Evolutionary conservation across 2,329 filamentous ascomycete species (phyloP).

Genomic region (Chrysosporium queenslandicum): DNA sequence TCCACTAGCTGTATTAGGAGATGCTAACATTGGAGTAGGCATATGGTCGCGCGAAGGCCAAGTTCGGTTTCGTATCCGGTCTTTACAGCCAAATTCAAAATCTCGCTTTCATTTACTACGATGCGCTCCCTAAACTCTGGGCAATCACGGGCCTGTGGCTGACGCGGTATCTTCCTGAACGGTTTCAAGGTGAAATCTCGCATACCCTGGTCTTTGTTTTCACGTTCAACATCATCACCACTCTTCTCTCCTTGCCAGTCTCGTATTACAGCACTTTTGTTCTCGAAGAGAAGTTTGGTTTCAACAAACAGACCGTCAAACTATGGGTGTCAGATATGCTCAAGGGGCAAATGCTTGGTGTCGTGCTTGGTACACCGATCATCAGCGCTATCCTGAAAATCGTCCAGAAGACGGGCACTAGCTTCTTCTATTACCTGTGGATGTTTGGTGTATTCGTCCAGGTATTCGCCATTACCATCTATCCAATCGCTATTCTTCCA

Average conservation of each 20-base stretch:
- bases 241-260: slow-evolving; percentile 66
- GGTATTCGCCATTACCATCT: slow-evolving; percentile 90
- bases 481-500: slow-evolving; percentile 85
- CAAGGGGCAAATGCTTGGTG: slow-evolving; percentile 75
- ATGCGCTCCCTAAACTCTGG: slow-evolving; percentile 88
- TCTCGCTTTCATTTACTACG: slow-evolving; percentile 76
- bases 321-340: slow-evolving; percentile 83
- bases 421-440: slow-evolving; percentile 98
- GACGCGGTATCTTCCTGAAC: slow-evolving; percentile 60
- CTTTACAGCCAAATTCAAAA: slow-evolving; percentile 84
- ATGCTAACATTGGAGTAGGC: slow-evolving; percentile 42
- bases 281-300: slow-evolving; percentile 91
- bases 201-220: slow-evolving; percentile 91
- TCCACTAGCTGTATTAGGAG: neutral
- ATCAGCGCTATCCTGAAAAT: slow-evolving; percentile 89
- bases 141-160: slow-evolving; percentile 65
- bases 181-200: slow-evolving; percentile 77
- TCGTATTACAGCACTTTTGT: slow-evolving; percentile 92
- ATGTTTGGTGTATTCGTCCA: slow-evolving; percentile 81
- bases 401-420: slow-evolving; percentile 81
- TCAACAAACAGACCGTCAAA: slow-evolving; percentile 93
- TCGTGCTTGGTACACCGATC: slow-evolving; percentile 74
- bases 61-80: slow-evolving; percentile 71
- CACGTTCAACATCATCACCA: slow-evolving; percentile 71
- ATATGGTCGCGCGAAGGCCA: slow-evolving; percentile 91